A percentile compares a stretch with the other conserved stretches of the same genome.
Evolutionary conservation across 352 stramenopile genomes (phyloP).

Genomic region (Globisporangium orthogonon): DNA sequence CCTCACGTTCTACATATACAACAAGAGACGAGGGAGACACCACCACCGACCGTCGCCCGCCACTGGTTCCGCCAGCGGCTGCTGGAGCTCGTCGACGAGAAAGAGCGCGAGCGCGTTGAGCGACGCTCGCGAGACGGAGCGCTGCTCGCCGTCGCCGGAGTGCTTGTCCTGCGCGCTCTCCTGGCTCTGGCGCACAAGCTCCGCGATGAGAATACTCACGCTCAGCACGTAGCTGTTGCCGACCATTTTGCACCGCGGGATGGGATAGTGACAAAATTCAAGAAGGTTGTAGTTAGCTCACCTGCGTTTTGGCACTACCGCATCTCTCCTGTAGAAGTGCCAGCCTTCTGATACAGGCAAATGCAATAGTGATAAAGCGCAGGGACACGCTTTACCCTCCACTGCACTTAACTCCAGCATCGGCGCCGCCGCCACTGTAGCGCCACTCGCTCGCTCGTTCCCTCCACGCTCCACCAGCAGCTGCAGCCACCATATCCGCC

Average conservation of each 20-base stretch:
- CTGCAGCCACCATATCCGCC: neutral
- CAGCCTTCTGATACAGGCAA: too few species aligned
- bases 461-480: too few species aligned
- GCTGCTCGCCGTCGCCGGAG: neutral
- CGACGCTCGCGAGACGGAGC: conserved; percentile 20
- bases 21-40: neutral
- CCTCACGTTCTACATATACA: neutral
- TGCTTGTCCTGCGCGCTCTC: conserved; percentile 14
- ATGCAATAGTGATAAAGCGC: too few species aligned
- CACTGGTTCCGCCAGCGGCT: conserved; percentile 14
- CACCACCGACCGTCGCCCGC: conserved; percentile 1
- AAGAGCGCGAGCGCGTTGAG: conserved; percentile 47
- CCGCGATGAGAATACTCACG: conserved; percentile 35
- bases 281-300: neutral
- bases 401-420: too few species aligned
- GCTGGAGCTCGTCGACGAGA: conserved; percentile 48
- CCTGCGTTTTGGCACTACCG: neutral
- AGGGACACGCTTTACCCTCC: too few species aligned
- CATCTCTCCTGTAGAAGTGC: too few species aligned
- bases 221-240: conserved; percentile 45
- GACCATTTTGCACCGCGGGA: neutral
- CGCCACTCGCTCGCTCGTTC: neutral
- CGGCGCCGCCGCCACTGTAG: too few species aligned
- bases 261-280: neutral
- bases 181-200: conserved; percentile 42